Conservation (phyloP, 805 yeast genomes). For the Saturnispora galanensis region DNA sequence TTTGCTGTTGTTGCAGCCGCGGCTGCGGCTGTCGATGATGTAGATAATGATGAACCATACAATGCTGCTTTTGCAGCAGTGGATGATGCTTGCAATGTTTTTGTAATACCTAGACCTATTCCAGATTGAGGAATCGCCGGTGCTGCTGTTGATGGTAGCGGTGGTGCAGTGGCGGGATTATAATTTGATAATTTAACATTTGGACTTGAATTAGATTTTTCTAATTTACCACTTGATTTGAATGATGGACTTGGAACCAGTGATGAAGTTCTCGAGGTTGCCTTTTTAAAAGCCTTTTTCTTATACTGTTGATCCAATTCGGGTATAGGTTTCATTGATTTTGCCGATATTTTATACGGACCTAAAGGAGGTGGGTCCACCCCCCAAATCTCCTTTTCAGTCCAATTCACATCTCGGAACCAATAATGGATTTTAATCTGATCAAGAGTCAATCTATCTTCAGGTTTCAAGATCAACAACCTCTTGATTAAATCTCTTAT, state of each 20-base stretch:
- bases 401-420: constrained; percentile 47
- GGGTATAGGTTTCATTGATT: constrained; percentile 71
- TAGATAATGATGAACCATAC: neutral
- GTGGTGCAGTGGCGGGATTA: neutral
- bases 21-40: neutral
- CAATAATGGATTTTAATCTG: constrained; percentile 57
- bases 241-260: constrained; percentile 4
- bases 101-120: neutral
- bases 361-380: constrained; percentile 51
- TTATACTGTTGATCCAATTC: constrained; percentile 28
- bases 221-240: neutral
- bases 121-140: neutral
- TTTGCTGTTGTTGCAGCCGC: neutral
- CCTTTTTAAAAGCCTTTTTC: constrained; percentile 1
- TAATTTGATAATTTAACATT: neutral
- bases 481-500: constrained; percentile 65
- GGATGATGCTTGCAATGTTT: constrained; percentile 2
- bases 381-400: constrained; percentile 50
- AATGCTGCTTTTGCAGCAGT: constrained; percentile 7
- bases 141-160: neutral
- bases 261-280: constrained; percentile 8
- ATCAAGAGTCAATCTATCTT: constrained; percentile 46
- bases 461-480: constrained; percentile 55
- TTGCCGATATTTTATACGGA: constrained; percentile 66
- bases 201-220: constrained; percentile 1